Conservation (phyloP, 2,329 filamentous ascomycete genomes). For the Plectosphaerella plurivora region DNA sequence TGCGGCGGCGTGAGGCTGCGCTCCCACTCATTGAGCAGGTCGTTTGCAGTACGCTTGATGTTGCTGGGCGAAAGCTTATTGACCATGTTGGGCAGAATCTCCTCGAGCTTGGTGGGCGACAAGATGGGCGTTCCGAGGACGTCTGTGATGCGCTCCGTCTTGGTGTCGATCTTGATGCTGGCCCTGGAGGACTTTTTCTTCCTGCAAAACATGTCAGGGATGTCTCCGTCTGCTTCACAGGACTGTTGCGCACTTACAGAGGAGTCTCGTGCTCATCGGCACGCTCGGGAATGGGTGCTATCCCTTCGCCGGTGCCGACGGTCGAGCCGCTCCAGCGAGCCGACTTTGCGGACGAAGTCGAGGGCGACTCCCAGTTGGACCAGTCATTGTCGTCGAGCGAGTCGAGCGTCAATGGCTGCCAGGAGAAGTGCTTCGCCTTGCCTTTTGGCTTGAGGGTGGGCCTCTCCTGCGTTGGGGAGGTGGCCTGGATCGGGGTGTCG, state of each 20-base stretch:
- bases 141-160: constrained; percentile 1
- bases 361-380: constrained; percentile 58
- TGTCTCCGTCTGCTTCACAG: not conserved
- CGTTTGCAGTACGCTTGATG: constrained; percentile 76
- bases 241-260: constrained; percentile 35
- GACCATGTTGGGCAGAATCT: constrained; percentile 65
- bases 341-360: constrained; percentile 45
- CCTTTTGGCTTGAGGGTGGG: constrained; percentile 26
- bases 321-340: constrained; percentile 63
- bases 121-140: constrained; percentile 11
- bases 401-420: constrained; percentile 54
- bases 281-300: constrained; percentile 41
- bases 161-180: constrained; percentile 20
- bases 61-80: constrained; percentile 70
- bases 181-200: constrained; percentile 27
- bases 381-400: constrained; percentile 58
- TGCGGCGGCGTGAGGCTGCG: constrained; percentile 59
- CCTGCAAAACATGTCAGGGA: constrained; percentile 13
- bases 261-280: constrained; percentile 39
- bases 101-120: constrained; percentile 42
- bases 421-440: constrained; percentile 54
- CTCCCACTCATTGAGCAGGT: constrained; percentile 90
- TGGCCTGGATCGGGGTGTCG: constrained; percentile 26
- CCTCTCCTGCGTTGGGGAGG: constrained; percentile 16
- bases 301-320: constrained; percentile 37